These are phyloP conservation scores for Suillus spraguei DNA, from an alignment of 768 basidiomycete genomes.

Conservation along the genomic window DNA sequence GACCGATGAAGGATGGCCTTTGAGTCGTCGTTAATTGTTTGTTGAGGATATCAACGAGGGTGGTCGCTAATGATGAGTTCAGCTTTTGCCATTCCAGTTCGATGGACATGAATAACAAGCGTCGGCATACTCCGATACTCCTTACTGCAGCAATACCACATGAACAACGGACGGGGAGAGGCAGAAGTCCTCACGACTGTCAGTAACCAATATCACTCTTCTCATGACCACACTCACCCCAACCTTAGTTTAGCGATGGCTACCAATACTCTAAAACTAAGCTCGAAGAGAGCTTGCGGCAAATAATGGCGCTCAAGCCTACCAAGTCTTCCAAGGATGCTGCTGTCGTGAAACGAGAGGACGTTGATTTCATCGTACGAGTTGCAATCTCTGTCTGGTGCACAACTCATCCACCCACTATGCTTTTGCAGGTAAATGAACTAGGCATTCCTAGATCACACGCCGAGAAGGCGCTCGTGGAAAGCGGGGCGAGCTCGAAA, in stretches of 20 bases:
- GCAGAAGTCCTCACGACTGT: slow-evolving; percentile 17
- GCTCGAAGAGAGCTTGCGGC: slow-evolving; percentile 43
- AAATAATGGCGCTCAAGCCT: slow-evolving; percentile 53
- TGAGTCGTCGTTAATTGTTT: slow-evolving; percentile 67
- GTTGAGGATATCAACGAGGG: slow-evolving; percentile 78
- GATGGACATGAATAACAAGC: slow-evolving; percentile 69
- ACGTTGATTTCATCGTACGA: slow-evolving; percentile 31
- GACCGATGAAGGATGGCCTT: slow-evolving; percentile 94
- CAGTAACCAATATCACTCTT: neutral
- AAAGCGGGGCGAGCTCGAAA: slow-evolving; percentile 33
- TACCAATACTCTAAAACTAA: slow-evolving; percentile 42
- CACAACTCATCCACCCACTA: neutral
- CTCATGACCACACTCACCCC: slow-evolving; percentile 16
- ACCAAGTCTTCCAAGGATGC: slow-evolving; percentile 48
- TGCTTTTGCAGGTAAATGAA: slow-evolving; percentile 30
- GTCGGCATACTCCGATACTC: slow-evolving; percentile 4
- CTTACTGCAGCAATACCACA: slow-evolving; percentile 7
- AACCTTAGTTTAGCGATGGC: slow-evolving; percentile 53
- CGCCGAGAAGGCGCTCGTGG: slow-evolving; percentile 33
- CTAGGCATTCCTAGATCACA: slow-evolving; percentile 30
- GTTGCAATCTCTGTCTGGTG: neutral
- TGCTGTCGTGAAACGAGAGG: slow-evolving; percentile 28
- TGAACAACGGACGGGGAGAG: slow-evolving; percentile 21
- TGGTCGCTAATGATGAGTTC: slow-evolving; percentile 67
- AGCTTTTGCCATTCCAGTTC: slow-evolving; percentile 93